Evolutionary conservation across 164 flowering plant species (phyloP).

Genomic region (Akebia trifoliata): DNA sequence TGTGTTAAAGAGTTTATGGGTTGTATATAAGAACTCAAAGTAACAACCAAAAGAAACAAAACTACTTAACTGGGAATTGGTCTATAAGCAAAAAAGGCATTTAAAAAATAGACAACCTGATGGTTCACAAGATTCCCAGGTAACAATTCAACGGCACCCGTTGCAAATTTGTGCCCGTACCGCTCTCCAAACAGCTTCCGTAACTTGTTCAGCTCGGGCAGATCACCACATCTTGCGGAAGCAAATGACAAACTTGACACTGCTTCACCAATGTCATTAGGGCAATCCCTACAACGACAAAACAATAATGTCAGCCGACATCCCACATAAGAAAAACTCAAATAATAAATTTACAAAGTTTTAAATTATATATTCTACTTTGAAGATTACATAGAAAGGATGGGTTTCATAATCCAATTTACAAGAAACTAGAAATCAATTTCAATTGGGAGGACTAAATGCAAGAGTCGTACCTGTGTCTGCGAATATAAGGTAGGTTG

Average conservation of each 20-base stretch:
- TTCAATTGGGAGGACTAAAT: not conserved
- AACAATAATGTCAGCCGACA: not conserved
- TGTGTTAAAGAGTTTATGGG: not conserved
- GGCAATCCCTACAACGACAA: slow-evolving; percentile 50
- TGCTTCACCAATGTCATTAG: slow-evolving; percentile 79
- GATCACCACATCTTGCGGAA: slow-evolving; percentile 74
- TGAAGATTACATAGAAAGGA: not conserved
- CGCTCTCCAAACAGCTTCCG: slow-evolving; percentile 63
- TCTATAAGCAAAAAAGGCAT: not conserved
- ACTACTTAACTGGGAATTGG: not conserved
- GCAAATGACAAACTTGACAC: slow-evolving; percentile 77
- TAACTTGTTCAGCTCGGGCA: slow-evolving; percentile 67
- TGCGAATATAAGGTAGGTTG: slow-evolving; percentile 59
- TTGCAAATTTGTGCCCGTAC: slow-evolving; percentile 56
- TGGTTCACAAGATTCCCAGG: slow-evolving; percentile 67
- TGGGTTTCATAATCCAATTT: not conserved
- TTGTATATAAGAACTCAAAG: not conserved
- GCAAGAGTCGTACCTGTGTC: slow-evolving; percentile 5
- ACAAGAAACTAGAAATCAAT: not conserved
- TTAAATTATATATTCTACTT: slow-evolving; percentile 16
- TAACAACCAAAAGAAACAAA: not conserved
- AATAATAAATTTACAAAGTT: slow-evolving; percentile 23
- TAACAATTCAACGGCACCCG: slow-evolving; percentile 45
- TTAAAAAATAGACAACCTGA: not conserved
- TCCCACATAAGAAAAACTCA: not conserved